Percentiles rank a stretch among this genome's conserved stretches.
These are phyloP conservation scores for Scopulariopsis brevicaulis DNA, from an alignment of 2,329 filamentous ascomycete species.

Conservation along the genomic window DNA sequence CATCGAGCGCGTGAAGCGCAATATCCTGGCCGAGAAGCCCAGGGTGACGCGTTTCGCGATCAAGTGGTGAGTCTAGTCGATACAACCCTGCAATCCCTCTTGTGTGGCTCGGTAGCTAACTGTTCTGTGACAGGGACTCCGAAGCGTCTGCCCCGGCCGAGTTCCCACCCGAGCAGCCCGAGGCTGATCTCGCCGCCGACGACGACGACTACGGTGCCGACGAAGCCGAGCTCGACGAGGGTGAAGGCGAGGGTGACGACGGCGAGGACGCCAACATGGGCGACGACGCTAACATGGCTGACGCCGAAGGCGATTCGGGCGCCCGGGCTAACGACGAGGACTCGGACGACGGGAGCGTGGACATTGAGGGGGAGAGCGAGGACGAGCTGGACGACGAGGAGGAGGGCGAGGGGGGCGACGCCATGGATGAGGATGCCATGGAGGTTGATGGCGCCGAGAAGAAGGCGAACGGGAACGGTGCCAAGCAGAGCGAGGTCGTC, in stretches of 20 bases:
- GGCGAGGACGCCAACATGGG: slow-evolving; percentile 52
- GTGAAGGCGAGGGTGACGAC: slow-evolving; percentile 36
- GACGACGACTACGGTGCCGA: slow-evolving; percentile 88
- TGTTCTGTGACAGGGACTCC: slow-evolving; percentile 60
- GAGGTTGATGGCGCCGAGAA: slow-evolving; percentile 11
- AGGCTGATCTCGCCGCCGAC: slow-evolving; percentile 77
- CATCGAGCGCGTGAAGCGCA: slow-evolving; percentile 83
- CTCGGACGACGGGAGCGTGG: slow-evolving; percentile 67
- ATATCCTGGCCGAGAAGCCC: slow-evolving; percentile 93
- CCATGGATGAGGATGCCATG: slow-evolving; percentile 36
- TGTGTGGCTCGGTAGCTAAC: background rate
- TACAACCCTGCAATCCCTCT: no score
- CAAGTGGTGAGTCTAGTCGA: slow-evolving; percentile 66
- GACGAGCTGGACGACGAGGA: slow-evolving; percentile 44
- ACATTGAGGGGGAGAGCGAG: slow-evolving; percentile 67
- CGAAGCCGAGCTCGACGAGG: slow-evolving; percentile 66
- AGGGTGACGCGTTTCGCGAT: slow-evolving; percentile 95
- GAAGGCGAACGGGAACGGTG: slow-evolving; percentile 1
- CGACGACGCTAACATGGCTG: slow-evolving; percentile 49
- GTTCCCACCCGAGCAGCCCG: slow-evolving; percentile 94
- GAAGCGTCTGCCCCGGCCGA: slow-evolving; percentile 92
- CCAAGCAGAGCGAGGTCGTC: slow-evolving; percentile 1
- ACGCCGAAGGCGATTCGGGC: slow-evolving; percentile 31
- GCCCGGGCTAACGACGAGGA: slow-evolving; percentile 43
- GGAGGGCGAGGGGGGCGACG: slow-evolving; percentile 24